phyloP scores from a whole-genome alignment of 225 moss, liverwort and hornwort genomes.

The Bryoerythrophyllum caledonicum region DNA sequence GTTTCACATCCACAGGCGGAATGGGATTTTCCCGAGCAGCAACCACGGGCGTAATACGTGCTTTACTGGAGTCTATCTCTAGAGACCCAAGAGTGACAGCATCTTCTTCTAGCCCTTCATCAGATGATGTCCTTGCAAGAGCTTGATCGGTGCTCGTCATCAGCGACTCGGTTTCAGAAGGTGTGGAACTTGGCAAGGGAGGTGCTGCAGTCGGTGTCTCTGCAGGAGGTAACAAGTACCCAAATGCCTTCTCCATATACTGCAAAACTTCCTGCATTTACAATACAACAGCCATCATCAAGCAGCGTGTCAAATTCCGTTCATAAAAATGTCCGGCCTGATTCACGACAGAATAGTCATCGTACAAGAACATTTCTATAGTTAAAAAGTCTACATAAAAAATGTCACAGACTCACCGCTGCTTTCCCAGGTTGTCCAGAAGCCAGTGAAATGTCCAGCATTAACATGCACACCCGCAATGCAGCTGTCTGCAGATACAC shows the following conservation, averaged over 20 bases:
- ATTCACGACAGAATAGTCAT: neutral
- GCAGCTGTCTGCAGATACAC: conserved; percentile 59
- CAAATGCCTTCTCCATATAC: conserved; percentile 88
- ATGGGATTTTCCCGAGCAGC: conserved; percentile 58
- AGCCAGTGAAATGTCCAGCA: conserved; percentile 70
- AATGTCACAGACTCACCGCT: conserved; percentile 51
- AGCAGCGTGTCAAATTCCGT: neutral
- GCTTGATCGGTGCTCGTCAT: conserved; percentile 25
- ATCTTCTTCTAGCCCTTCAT: conserved; percentile 80
- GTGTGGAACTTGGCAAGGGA: conserved; percentile 21
- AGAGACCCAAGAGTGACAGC: conserved; percentile 59
- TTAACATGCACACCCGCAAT: conserved; percentile 65
- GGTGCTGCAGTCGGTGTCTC: conserved; percentile 50
- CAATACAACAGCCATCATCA: conserved; percentile 5
- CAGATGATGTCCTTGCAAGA: conserved; percentile 68
- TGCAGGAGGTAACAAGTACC: conserved; percentile 66
- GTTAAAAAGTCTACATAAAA: neutral
- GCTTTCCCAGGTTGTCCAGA: conserved; percentile 75
- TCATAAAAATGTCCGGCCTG: neutral
- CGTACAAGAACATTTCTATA: neutral
- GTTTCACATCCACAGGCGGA: conserved; percentile 71
- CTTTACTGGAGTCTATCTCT: conserved; percentile 57
- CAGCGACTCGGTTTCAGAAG: conserved; percentile 30
- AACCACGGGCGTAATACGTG: conserved; percentile 17
- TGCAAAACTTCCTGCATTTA: conserved; percentile 70